Conservation (phyloP, 2,329 filamentous ascomycete genomes). For the Ceratocystis harringtonii region DNA sequence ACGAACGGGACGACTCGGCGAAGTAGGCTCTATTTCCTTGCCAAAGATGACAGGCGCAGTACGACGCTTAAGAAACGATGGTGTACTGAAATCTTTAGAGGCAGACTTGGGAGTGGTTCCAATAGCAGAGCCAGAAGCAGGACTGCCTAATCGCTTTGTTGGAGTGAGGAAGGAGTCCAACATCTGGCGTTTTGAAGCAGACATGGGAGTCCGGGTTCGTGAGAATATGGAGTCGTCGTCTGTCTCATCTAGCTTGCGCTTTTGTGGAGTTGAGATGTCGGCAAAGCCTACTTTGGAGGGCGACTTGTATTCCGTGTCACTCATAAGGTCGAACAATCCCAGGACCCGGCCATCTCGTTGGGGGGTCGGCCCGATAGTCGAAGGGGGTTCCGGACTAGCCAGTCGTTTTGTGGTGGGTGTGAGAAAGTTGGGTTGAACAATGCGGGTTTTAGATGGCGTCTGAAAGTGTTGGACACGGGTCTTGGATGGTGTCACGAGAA, state of each 20-base stretch:
- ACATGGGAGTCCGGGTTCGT: conserved; percentile 36
- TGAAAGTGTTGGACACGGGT: conserved; percentile 17
- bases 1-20: conserved; percentile 28
- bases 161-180: conserved; percentile 54
- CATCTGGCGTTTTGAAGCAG: conserved; percentile 43
- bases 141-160: conserved; percentile 33
- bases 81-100: conserved; percentile 49
- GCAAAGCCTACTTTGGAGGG: conserved; percentile 10
- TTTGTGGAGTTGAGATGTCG: conserved; percentile 31
- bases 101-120: conserved; percentile 33
- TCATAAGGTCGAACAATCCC: conserved; percentile 59
- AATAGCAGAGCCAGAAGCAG: conserved; percentile 22
- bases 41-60: conserved; percentile 3
- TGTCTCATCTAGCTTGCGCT: conserved; percentile 23
- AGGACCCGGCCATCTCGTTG: conserved; percentile 64
- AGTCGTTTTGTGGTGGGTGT: conserved; percentile 42
- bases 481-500: conserved; percentile 34
- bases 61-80: conserved; percentile 45
- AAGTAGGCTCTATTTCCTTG: neutral
- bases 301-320: conserved; percentile 31
- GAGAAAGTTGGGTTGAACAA: conserved; percentile 28
- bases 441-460: conserved; percentile 24
- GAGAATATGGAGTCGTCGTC: conserved; percentile 20
- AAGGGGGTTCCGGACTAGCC: conserved; percentile 40
- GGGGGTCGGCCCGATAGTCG: conserved; percentile 60